Percentiles rank a stretch among this genome's conserved stretches.
Evolutionary conservation across 2,329 filamentous ascomycete genomes (phyloP).

Genomic region (Drechslerella stenobrocha): DNA sequence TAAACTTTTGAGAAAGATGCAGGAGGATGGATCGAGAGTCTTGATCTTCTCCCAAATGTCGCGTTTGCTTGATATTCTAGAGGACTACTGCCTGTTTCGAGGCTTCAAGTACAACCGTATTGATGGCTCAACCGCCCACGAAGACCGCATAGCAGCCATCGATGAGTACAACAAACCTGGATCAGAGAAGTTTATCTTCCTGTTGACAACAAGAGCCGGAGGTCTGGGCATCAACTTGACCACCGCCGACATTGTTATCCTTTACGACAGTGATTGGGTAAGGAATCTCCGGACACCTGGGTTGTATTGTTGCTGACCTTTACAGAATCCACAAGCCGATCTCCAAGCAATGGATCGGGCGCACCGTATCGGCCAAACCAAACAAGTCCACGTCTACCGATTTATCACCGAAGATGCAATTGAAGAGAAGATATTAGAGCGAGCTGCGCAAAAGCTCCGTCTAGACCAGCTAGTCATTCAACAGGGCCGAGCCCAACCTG

Average conservation of each 20-base stretch:
- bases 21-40: constrained; percentile 87
- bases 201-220: constrained; percentile 92
- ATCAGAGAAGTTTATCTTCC: constrained; percentile 95
- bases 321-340: constrained; percentile 76
- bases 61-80: constrained; percentile 90
- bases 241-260: constrained; percentile 87
- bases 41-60: constrained; percentile 99
- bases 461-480: constrained; percentile 97
- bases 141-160: constrained; percentile 95
- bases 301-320: constrained; percentile 1
- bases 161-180: constrained; percentile 97
- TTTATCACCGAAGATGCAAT: constrained; percentile 98
- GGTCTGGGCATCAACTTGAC: constrained; percentile 97
- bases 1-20: constrained; percentile 80
- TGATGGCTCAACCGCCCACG: constrained; percentile 92
- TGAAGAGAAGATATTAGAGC: constrained; percentile 95
- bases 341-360: constrained; percentile 98
- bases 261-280: constrained; percentile 93
- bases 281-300: constrained; percentile 17
- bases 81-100: constrained; percentile 97
- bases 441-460: constrained; percentile 92
- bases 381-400: constrained; percentile 93
- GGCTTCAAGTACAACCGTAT: constrained; percentile 96
- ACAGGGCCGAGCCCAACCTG: constrained; percentile 88
- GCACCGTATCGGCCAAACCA: constrained; percentile 97